A percentile compares a stretch with the other conserved stretches of the same genome.
These are phyloP conservation scores for Linum lewisii DNA, from an alignment of 345 rosid species.

Conservation along the genomic window DNA sequence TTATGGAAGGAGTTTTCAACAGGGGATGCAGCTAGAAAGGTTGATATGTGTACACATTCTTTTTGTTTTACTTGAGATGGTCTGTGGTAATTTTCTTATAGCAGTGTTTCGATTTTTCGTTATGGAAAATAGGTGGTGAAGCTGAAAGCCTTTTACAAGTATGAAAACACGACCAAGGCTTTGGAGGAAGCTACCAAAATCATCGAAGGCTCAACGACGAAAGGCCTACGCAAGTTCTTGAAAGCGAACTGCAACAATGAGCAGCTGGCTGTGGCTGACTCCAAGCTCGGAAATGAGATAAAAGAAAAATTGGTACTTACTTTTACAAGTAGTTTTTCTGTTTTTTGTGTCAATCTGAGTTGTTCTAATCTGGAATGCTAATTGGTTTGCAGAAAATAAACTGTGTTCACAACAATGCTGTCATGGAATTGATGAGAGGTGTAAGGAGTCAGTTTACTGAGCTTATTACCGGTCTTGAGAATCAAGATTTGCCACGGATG, in stretches of 20 bases:
- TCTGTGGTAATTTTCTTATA: neutral
- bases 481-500: slow-evolving; percentile 85
- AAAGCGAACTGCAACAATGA: slow-evolving; percentile 62
- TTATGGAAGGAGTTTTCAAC: slow-evolving; percentile 46
- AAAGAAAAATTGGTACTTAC: slow-evolving; percentile 80
- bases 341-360: neutral
- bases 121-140: slow-evolving; percentile 44
- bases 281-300: slow-evolving; percentile 86
- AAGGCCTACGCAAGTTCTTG: slow-evolving; percentile 73
- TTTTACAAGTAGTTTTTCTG: neutral
- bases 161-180: slow-evolving; percentile 84
- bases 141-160: slow-evolving; percentile 78
- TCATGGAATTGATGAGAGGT: slow-evolving; percentile 90
- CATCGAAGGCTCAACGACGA: slow-evolving; percentile 63
- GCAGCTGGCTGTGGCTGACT: slow-evolving; percentile 68
- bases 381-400: slow-evolving; percentile 57
- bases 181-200: slow-evolving; percentile 64
- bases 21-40: slow-evolving; percentile 56
- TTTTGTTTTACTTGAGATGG: neutral
- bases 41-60: slow-evolving; percentile 5
- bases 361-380: slow-evolving; percentile 2
- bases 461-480: slow-evolving; percentile 69
- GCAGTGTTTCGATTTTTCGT: neutral
- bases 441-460: slow-evolving; percentile 79
- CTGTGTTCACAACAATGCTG: slow-evolving; percentile 78